Percentiles rank a stretch among this genome's conserved stretches.
phyloP scores from a whole-genome alignment of 805 yeast genomes.

The Candida suzukii region DNA sequence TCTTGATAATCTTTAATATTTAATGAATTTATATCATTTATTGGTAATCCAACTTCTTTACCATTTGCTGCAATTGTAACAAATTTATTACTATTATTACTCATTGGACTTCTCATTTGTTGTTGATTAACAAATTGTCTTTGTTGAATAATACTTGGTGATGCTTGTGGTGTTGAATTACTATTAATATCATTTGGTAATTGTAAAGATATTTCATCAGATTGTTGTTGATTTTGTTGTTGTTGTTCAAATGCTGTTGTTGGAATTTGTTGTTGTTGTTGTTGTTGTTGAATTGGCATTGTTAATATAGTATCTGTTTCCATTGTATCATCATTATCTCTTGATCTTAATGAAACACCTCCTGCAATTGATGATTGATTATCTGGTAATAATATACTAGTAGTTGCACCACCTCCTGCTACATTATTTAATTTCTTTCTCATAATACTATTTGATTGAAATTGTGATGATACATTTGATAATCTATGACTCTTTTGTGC shows the following conservation, averaged over 20 bases:
- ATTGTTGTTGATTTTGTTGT: not conserved
- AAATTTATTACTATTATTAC: not conserved
- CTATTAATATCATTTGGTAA: too few relatives aligned
- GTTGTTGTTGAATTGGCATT: too few relatives aligned
- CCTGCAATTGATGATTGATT: not conserved
- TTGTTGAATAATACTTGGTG: not conserved
- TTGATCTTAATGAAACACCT: not conserved
- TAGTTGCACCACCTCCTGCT: not conserved
- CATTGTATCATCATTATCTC: not conserved
- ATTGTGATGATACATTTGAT: not conserved
- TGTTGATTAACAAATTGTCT: not conserved
- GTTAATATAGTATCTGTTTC: not conserved
- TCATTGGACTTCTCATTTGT: not conserved
- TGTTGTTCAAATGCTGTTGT: too few relatives aligned
- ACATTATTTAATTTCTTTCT: not conserved
- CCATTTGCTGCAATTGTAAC: not conserved
- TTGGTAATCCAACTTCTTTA: not conserved
- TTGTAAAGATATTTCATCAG: not conserved
- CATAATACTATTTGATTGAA: not conserved
- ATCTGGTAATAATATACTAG: not conserved
- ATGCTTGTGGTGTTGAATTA: not conserved
- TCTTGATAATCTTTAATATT: not conserved
- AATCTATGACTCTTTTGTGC: not conserved
- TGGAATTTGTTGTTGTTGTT: not conserved
- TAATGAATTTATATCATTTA: not conserved